These are phyloP conservation scores for Graphilbum sp. DNA, from an alignment of 2,329 filamentous ascomycete genomes.

Conservation along the genomic window DNA sequence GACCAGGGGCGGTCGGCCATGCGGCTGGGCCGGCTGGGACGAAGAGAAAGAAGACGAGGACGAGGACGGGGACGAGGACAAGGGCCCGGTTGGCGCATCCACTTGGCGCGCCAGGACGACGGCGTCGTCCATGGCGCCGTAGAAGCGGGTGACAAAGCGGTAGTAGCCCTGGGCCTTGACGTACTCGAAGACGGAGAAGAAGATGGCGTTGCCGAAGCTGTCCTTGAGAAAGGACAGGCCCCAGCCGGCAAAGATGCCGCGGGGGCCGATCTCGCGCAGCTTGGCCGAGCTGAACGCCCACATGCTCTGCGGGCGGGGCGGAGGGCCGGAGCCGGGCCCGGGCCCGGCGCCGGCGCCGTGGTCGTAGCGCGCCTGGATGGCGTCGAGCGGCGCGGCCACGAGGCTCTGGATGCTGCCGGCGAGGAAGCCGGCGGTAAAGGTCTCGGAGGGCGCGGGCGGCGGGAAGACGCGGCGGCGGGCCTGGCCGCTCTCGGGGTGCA, in stretches of 20 bases:
- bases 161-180: conserved; percentile 63
- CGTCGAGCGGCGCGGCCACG: conserved; percentile 58
- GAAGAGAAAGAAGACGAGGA: too few relatives aligned
- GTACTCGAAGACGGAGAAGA: conserved; percentile 63
- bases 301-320: conserved; percentile 38
- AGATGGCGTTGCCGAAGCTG: conserved; percentile 50
- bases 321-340: conserved; percentile 15
- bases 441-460: conserved; percentile 44
- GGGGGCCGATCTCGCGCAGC: conserved; percentile 52
- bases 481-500: conserved; percentile 47
- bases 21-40: too few relatives aligned
- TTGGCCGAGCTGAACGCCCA: conserved; percentile 55
- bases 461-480: conserved; percentile 50
- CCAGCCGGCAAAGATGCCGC: conserved; percentile 62
- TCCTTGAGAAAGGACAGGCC: conserved; percentile 53
- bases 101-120: conserved; percentile 24
- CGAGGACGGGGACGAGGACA: conserved; percentile 12
- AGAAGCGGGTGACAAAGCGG: conserved; percentile 53
- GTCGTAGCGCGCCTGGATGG: conserved; percentile 58
- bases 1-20: conserved; percentile 19
- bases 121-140: conserved; percentile 39
- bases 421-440: conserved; percentile 53
- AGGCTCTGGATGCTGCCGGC: conserved; percentile 56
- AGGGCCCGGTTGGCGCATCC: too few relatives aligned
- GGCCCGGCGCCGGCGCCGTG: conserved; percentile 26